Base-by-base conservation (phyloP, 768 basidiomycete genomes). In the Rhizopogon salebrosus region DNA sequence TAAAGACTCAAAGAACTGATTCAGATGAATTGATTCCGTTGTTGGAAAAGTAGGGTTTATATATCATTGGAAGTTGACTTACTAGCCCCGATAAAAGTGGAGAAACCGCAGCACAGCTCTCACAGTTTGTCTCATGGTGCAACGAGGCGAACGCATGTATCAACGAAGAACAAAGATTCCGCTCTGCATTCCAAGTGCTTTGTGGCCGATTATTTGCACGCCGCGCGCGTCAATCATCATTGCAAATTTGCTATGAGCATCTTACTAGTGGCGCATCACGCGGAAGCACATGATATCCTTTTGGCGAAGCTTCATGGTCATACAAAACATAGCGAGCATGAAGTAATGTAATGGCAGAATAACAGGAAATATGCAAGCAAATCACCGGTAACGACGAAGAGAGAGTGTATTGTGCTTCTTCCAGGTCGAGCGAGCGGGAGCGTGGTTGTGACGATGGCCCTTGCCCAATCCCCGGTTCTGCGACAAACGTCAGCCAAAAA, bases 371-470 rank as follows among this genome's bases (percentile, higher is more conserved):
- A 26, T n/a, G n/a, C 26, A 41, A 43, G 29, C 20, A 48, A 52
- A 60, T 80, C 65, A 92, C 73, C 89, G 85, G 81, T 92, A 92
- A 58, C 89, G 85, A 67, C 87, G 89, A 57, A 92, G 81, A 71
- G 84, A 87, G 81, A 92, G 89, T 14, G 95, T 97, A 83, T 98
- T 99, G 93, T 98, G 91, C 71, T 81, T 93, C 75, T 91, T 93
- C 94, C 94, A 98, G 74, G 89, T 92, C 9, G 92, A 87, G 58
- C 85, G 83, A 62, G 85, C 83, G 41, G 93, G 92, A 40, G 87
- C 84, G 70, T 98, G 92, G 77, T 98, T 97, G 90, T 92, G 76
- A 60, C 87, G 84, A 68, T 89, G 83, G 42, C 95, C 95, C 73
- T 98, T 98, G 77, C 94, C 95, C 66, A 98, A 72, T 64, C 97